A percentile compares a stretch with the other conserved stretches of the same genome.
Evolutionary conservation across 352 stramenopile genomes (phyloP).

Genomic region (Pythium rishiriense): DNA sequence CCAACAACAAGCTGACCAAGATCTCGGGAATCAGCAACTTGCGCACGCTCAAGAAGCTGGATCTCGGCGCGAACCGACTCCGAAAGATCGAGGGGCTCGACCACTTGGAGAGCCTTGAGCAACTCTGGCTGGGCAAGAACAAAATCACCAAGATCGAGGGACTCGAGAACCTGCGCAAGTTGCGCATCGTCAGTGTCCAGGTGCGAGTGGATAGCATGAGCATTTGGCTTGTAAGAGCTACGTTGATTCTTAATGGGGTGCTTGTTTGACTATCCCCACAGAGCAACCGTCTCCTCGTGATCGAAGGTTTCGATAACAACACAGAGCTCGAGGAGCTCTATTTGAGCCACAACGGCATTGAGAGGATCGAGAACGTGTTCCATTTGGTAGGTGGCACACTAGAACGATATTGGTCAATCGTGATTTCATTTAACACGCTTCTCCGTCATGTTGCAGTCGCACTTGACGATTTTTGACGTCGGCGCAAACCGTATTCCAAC

Average conservation of each 20-base stretch:
- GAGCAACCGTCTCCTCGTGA: conserved; percentile 94
- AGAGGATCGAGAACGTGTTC: conserved; percentile 71
- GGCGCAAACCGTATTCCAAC: conserved; percentile 80
- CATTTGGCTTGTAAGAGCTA: neutral
- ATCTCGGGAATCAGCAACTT: conserved; percentile 92
- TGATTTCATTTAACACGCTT: neutral
- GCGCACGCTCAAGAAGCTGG: conserved; percentile 91
- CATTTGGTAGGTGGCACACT: conserved; percentile 54
- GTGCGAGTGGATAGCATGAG: conserved; percentile 19
- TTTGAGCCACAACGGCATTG: conserved; percentile 97
- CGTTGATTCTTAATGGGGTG: neutral
- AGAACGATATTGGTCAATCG: neutral
- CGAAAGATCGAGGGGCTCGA: conserved; percentile 93
- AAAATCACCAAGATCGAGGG: conserved; percentile 95
- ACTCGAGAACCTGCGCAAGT: conserved; percentile 84
- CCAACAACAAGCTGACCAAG: conserved; percentile 98
- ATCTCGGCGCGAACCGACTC: conserved; percentile 96
- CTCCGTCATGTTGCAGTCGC: conserved; percentile 33
- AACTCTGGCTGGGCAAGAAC: conserved; percentile 98
- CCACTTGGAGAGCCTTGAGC: conserved; percentile 87
- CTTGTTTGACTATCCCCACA: no score
- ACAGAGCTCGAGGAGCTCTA: conserved; percentile 96
- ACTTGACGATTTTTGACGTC: conserved; percentile 67
- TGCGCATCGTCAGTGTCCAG: conserved; percentile 87
- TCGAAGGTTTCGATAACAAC: conserved; percentile 91